phyloP scores from a whole-genome alignment of 441 rosid species.

The Biscutella laevigata region DNA sequence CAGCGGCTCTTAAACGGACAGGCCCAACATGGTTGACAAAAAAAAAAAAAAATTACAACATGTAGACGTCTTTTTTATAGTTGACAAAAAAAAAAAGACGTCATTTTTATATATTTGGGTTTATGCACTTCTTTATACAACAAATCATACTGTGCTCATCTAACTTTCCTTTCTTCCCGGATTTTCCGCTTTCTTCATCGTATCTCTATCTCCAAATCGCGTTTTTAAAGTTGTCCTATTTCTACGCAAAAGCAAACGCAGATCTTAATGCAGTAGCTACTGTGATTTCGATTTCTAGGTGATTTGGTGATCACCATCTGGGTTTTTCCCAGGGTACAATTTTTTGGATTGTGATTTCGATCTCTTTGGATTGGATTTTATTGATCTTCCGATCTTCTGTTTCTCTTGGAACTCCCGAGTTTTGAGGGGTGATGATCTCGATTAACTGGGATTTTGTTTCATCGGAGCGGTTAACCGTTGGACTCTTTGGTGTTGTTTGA shows the following conservation, averaged over 20 bases:
- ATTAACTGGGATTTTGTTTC: not conserved
- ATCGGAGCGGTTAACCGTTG: constrained; percentile 3
- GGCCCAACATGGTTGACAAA: no score
- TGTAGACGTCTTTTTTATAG: no score
- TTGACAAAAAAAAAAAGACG: no score
- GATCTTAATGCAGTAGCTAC: constrained; percentile 27
- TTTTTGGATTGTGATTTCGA: no score
- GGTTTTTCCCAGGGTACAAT: constrained; percentile 21
- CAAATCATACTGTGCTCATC: constrained; percentile 16
- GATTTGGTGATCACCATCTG: constrained; percentile 20
- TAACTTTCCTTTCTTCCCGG: constrained; percentile 21
- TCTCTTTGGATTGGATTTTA: not conserved
- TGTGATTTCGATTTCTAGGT: constrained; percentile 2
- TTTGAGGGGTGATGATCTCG: constrained; percentile 14
- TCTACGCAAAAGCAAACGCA: constrained; percentile 21
- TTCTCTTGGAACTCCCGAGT: not conserved
- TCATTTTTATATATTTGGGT: no score
- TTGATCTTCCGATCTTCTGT: constrained; percentile 9
- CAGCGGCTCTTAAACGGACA: no score
- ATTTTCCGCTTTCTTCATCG: constrained; percentile 26
- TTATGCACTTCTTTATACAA: constrained; percentile 8
- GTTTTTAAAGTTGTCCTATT: constrained; percentile 16
- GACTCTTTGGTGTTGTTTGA: constrained; percentile 17
- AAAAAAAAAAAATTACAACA: no score
- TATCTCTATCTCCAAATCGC: not conserved